Base-by-base conservation (phyloP, 108 stramenopile genomes). In the Cyclotella baltica region DNA sequence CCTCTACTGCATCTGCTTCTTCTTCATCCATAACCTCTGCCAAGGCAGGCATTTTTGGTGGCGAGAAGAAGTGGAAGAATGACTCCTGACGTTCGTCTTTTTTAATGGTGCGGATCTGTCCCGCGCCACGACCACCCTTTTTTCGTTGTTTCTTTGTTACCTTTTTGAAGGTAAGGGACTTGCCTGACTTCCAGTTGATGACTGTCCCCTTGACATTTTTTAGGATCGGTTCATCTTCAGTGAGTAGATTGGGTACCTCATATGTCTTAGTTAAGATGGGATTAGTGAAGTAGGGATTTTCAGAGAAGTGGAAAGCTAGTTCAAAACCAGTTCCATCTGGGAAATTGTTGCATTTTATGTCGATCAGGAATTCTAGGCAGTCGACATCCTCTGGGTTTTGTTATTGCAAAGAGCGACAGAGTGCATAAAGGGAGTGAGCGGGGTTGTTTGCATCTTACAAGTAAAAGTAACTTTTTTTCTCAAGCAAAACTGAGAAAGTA, bases 41-140 rank as follows among this genome's bases (percentile, higher is more conserved):
- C 72, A 92, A 25, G 29, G 64, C 65, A 2, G 93, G 93, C 77
- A 93, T 83, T 70, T 89, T 83, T 8, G 90, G 88, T 3, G 94
- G 87, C 0, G 65, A 71, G 73, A 97, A 98, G 72, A 96, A 97
- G 70, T 96, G 89, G 73, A 97, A 97, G 84, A 98, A 97, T 34
- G 94, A 95, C 20, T 97, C 96, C 46, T 69, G 73, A 55, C 81
- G 76, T 64, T 95, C 94, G 62, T 81, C 72, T 78, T 92, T 91
- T 27, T 68, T 65, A 2, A 97, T 73, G 28, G 90, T 91, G 16
- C 97, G 86, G 19, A 95, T 72, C 74, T 96, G 93, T 37, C 97
- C 97, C 10, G 91, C 83, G 84, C 87, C 76, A 75, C 88, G 46
- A 67, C 88, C 66, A 13, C 90, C 88, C 77, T 96, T 98, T 77